phyloP scores from a whole-genome alignment of 164 flowering plant species.

The Umbellularia californica region DNA sequence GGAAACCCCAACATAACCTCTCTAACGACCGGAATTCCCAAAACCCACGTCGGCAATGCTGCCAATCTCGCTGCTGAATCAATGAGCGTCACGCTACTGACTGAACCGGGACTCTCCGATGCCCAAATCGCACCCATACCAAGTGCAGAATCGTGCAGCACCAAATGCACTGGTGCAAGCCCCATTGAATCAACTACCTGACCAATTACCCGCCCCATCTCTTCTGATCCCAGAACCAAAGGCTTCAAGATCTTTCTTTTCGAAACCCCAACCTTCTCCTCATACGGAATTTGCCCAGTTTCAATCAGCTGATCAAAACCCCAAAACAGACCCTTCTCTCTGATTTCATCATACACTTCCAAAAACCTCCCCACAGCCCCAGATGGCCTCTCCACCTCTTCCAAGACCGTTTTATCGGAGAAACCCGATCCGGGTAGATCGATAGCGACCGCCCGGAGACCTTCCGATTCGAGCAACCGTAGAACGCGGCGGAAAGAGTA shows the following conservation, averaged over 20 bases:
- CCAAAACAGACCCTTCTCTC: constrained; percentile 88
- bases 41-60: constrained; percentile 65
- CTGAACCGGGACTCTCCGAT: constrained; percentile 33
- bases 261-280: constrained; percentile 36
- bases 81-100: constrained; percentile 68
- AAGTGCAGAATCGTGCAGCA: constrained; percentile 79
- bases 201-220: constrained; percentile 61
- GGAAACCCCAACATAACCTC: constrained; percentile 52
- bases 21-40: constrained; percentile 54
- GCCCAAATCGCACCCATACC: constrained; percentile 63
- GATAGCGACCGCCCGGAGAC: constrained; percentile 55
- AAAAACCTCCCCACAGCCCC: constrained; percentile 51
- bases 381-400: constrained; percentile 27
- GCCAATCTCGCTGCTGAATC: constrained; percentile 39
- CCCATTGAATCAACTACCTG: constrained; percentile 68
- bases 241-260: constrained; percentile 33
- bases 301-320: constrained; percentile 86
- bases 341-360: constrained; percentile 56
- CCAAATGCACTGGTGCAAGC: constrained; percentile 76
- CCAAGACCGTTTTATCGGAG: constrained; percentile 53
- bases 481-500: constrained; percentile 51
- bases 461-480: constrained; percentile 37
- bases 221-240: constrained; percentile 50
- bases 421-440: constrained; percentile 94
- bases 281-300: constrained; percentile 68